These are phyloP conservation scores for Harringtonia aguacate DNA, from an alignment of 2,329 filamentous ascomycete genomes.

Conservation along the genomic window DNA sequence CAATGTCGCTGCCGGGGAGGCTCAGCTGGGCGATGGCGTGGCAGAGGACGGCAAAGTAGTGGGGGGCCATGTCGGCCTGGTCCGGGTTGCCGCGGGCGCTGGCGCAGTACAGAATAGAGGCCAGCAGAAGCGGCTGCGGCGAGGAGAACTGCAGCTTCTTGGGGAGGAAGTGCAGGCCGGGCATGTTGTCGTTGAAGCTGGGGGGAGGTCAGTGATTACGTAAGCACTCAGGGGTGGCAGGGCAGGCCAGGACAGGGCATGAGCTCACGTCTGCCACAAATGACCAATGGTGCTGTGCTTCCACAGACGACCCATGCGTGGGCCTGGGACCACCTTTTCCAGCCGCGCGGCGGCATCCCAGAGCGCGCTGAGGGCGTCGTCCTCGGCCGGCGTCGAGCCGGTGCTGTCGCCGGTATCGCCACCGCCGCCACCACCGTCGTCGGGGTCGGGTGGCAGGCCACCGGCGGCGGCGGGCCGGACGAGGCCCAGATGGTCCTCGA, in stretches of 20 bases:
- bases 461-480: neutral
- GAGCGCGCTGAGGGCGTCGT: constrained; percentile 1
- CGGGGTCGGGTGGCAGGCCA: neutral
- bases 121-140: constrained; percentile 29
- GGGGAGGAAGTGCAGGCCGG: constrained; percentile 32
- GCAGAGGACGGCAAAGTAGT: constrained; percentile 10
- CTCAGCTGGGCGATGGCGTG: constrained; percentile 11
- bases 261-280: constrained; percentile 8
- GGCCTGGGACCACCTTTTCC: neutral
- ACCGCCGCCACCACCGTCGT: neutral
- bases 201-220: too few relatives aligned
- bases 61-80: constrained; percentile 8
- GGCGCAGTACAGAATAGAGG: constrained; percentile 31
- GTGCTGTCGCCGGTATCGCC: neutral
- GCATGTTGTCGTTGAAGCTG: constrained; percentile 34
- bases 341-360: constrained; percentile 7
- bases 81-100: constrained; percentile 7
- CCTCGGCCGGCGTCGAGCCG: too few relatives aligned
- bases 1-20: constrained; percentile 8
- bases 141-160: constrained; percentile 29
- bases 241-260: too few relatives aligned
- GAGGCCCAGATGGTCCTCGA: constrained; percentile 7
- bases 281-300: constrained; percentile 2
- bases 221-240: too few relatives aligned
- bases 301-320: constrained; percentile 4